phyloP scores from a whole-genome alignment of 805 yeast species.

The Martiniozyma abietophila region DNA sequence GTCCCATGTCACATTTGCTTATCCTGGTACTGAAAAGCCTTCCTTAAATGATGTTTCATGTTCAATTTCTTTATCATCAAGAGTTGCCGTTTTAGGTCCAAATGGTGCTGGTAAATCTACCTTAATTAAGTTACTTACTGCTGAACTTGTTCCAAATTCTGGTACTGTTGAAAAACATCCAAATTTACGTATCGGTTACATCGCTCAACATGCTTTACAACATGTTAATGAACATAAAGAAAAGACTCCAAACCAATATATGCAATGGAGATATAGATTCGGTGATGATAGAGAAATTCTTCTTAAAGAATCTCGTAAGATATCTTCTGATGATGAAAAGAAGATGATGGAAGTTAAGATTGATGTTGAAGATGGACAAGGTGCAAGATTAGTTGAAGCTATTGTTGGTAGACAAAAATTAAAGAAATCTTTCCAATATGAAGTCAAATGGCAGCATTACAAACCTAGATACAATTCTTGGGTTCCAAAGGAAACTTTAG shows the following conservation, averaged over 20 bases:
- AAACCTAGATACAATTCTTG: slow-evolving; percentile 89
- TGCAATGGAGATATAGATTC: slow-evolving; percentile 96
- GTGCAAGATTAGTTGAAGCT: slow-evolving; percentile 84
- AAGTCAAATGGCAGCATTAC: slow-evolving; percentile 88
- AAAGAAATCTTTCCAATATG: slow-evolving; percentile 95
- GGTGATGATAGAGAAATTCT: slow-evolving; percentile 98
- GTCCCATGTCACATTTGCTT: slow-evolving; percentile 74
- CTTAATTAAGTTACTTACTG: slow-evolving; percentile 85
- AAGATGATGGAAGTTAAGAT: slow-evolving; percentile 69
- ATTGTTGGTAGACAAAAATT: slow-evolving; percentile 95
- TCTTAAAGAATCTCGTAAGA: slow-evolving; percentile 84
- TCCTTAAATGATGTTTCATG: slow-evolving; percentile 73
- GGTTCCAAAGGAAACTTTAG: slow-evolving; percentile 75
- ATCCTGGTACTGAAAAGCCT: slow-evolving; percentile 85
- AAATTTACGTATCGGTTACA: slow-evolving; percentile 94
- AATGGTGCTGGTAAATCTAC: slow-evolving; percentile 99
- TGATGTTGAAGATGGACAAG: slow-evolving; percentile 74
- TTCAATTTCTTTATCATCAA: slow-evolving; percentile 88
- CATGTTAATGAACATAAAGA: slow-evolving; percentile 97
- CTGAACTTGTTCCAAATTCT: slow-evolving; percentile 73
- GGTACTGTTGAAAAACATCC: slow-evolving; percentile 98
- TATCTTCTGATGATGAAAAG: slow-evolving; percentile 63
- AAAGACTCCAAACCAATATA: slow-evolving; percentile 93
- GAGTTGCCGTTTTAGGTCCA: slow-evolving; percentile 95
- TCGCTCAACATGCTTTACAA: slow-evolving; percentile 97